Base-by-base conservation (phyloP, 2,329 filamentous ascomycete species). In the Thielaviopsis populi region DNA sequence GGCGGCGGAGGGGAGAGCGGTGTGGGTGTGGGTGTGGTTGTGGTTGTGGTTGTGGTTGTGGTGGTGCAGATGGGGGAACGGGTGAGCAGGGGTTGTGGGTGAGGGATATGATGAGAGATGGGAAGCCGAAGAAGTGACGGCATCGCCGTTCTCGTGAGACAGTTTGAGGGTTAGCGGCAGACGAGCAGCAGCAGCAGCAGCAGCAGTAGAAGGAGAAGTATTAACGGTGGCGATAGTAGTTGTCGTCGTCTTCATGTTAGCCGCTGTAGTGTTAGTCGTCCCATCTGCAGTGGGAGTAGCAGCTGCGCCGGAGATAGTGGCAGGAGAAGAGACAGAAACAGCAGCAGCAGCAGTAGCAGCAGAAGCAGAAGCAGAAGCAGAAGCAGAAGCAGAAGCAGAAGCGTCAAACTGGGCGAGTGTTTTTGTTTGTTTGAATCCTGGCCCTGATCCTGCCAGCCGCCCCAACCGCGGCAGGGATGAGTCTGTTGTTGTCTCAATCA, bases 1-100 rank as follows among this genome's bases (percentile, higher is more conserved):
- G 22, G 17, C 40, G 17, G 19, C 37, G 30, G 56, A 8, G 33
- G 4, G 37, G 1, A 42, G 54, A 37, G n/a, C 30, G 24, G 30
- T 19, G 54, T 37, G 43, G 27, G 13, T n/a, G 13, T 30, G 19
- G 30, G 48, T 43, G 15, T 43, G 71, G 59, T 75, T 73, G 60
- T 72, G 69, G 71, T 76, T 71, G 19, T 37, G 41, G 24, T 33
- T 43, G 15, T 42, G 24, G 19, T 37, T 22, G 24, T 33, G 58
- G 15, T 42, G 24, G 43, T 15, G 53, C 22, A 22, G 42, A n/a
- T 41, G 50, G 22, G 37, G 61, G 30, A 19, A 22, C 48, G 37
- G 59, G 27, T 63, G 30, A 27, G 50, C 37, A 24, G 37, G 59
- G 42, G 43, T 48, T n/a, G 11, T 61, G 41, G 59, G 37, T 19